phyloP scores from a whole-genome alignment of 805 yeast genomes.

The Wickerhamomyces sydowiorum region DNA sequence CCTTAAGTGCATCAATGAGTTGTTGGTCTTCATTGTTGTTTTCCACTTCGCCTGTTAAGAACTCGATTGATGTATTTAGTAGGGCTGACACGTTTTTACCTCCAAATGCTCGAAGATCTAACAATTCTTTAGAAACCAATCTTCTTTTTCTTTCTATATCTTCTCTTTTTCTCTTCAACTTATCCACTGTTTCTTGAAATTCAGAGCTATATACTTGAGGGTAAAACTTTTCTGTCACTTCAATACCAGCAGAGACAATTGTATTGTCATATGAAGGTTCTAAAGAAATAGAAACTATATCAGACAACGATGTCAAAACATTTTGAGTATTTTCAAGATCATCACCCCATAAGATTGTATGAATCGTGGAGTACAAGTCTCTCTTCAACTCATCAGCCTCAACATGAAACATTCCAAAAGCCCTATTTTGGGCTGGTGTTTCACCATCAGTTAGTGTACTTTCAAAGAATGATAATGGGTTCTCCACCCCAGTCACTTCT shows the following conservation, averaged over 20 bases:
- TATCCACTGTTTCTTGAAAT: constrained; percentile 10
- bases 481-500: constrained; percentile 1
- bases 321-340: constrained; percentile 18
- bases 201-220: constrained; percentile 34
- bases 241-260: constrained; percentile 18
- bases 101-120: constrained; percentile 22
- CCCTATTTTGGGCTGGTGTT: constrained; percentile 1
- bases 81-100: constrained; percentile 27
- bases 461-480: constrained; percentile 4
- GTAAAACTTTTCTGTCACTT: constrained; percentile 26
- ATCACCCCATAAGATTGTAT: constrained; percentile 26
- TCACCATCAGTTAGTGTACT: constrained; percentile 2
- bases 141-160: constrained; percentile 11
- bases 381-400: constrained; percentile 25
- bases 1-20: constrained; percentile 14
- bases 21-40: background rate
- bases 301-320: constrained; percentile 23
- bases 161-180: constrained; percentile 1
- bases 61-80: constrained; percentile 21
- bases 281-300: constrained; percentile 29
- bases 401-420: constrained; percentile 27
- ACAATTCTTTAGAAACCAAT: constrained; percentile 10
- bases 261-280: constrained; percentile 9
- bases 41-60: constrained; percentile 11
- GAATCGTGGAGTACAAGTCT: constrained; percentile 29